Evolutionary conservation across 192 early-diverging fungal genomes (phyloP), one percentile per base, ranked within the genome.

Genomic region (Backusella macrospora): DNA sequence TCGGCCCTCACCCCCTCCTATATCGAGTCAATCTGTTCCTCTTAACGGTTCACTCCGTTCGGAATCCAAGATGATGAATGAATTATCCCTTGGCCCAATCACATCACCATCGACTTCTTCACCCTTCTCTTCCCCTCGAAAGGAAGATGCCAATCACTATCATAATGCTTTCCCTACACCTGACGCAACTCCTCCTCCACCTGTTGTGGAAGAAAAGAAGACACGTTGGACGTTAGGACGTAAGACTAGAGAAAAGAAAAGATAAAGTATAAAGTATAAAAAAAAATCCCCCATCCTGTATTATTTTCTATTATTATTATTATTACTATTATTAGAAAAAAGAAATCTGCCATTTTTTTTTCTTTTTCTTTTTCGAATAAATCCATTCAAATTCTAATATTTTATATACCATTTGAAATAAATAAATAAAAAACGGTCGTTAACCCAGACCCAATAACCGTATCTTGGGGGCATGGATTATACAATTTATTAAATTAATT

Each of bases 191-290:
- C 62, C 62, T 6, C 71, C 71, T 10, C 59, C 42, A 0, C 59
- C 62, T 63, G 18, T 26, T 10, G 38, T 37, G 14, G 71, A 72
- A 47, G 62, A 72, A 18, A 72, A 72, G 62, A 72, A 63, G 71
- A 63, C 40, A 26, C 55, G 71, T 18, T 72, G 71, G 71, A 29
- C 23, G 2, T 72, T 72, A 44, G 71, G 59, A 8, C 59, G 71
- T 46, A 72, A 63, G 45, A 42, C 47, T 5, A 63, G 43, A 43
- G 71, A 72, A 12, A 72, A 72, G 71, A 42, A 34, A 21, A 40
- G 64, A 43, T 64, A 63, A 45, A 37, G 16, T 43, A 43, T 9
- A 9, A 43, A 9, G 5, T n/a, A n/a, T n/a, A n/a, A n/a, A n/a
- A n/a, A n/a, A n/a, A n/a, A n/a, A n/a, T n/a, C n/a, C n/a, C n/a